Conservation (phyloP, 768 basidiomycete genomes). For the Amanita inopinata region DNA sequence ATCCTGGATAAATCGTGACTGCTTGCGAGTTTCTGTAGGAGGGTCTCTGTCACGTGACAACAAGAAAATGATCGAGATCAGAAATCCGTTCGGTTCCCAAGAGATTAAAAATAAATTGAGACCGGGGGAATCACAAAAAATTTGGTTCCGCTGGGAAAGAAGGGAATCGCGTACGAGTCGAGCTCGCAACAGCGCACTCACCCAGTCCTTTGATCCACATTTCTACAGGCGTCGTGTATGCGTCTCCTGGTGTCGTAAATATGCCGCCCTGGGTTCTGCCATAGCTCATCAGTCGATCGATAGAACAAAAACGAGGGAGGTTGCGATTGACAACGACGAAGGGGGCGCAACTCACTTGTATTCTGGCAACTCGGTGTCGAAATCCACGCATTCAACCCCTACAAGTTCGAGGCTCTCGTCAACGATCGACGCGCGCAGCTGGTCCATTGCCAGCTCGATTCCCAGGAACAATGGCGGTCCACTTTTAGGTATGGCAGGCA, state of each 20-base stretch:
- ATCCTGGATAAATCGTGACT: conserved; percentile 64
- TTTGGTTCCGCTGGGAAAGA: conserved; percentile 47
- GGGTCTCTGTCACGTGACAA: conserved; percentile 44
- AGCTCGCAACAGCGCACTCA: conserved; percentile 34
- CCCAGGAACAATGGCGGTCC: conserved; percentile 64
- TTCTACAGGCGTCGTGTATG: conserved; percentile 80
- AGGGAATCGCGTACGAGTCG: conserved; percentile 9
- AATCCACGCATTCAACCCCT: conserved; percentile 75
- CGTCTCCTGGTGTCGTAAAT: conserved; percentile 79
- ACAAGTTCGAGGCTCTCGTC: conserved; percentile 77
- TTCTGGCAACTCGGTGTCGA: conserved; percentile 70
- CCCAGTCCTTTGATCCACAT: conserved; percentile 88
- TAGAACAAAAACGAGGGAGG: neutral
- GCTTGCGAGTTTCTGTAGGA: conserved; percentile 65
- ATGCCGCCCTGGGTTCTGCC: conserved; percentile 77
- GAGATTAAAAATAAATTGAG: conserved; percentile 17
- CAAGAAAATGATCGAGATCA: conserved; percentile 23
- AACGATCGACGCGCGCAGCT: conserved; percentile 73
- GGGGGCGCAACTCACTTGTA: conserved; percentile 54
- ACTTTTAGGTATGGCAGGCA: conserved; percentile 35
- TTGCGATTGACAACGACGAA: conserved; percentile 11
- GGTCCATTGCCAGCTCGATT: conserved; percentile 78
- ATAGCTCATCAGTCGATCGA: conserved; percentile 9
- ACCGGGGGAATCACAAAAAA: conserved; percentile 26
- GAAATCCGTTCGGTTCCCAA: conserved; percentile 21